Evolutionary conservation across 345 rosid genomes (phyloP), one percentile per base, ranked within the genome.

Genomic region (Boechera retrofracta): DNA sequence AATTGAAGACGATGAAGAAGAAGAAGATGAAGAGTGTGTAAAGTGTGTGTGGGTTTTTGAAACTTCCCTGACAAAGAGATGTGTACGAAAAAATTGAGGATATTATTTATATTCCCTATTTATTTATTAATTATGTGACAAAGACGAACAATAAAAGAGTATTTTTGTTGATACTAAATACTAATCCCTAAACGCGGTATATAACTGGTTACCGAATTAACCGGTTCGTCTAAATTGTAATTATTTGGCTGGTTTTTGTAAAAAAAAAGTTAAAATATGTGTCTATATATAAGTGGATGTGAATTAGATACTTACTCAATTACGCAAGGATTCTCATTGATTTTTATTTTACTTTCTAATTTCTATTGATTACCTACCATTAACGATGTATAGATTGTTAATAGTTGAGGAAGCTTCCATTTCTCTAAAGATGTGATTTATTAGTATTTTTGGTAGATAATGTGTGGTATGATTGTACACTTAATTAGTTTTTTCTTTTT

Each of bases 11-110:
- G 51, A 59, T 13, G 48, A 10, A 24, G 57, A 10, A 44, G 12
- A 54, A 10, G 73, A 67, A 75, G 79, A 58, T 49, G 73, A 67
- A 77, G 80, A 36, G 71, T 63, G 76, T 70, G 79, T 32, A 68
- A 69, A 69, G 57, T 70, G 69, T 71, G 35, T 26, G 66, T n/a
- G 56, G 69, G 60, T 60, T 68, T 76, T 76, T 51, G 65, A 77
- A 77, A 62, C 75, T 76, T 51, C 64, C 69, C 56, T 69, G 64
- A 52, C 69, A 75, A 67, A 55, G 60, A 54, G 49, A 74, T 58
- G 66, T 36, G 36, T 38, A 39, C 42, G 31, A 45, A 32, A 1
- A 59, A 44, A 29, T 42, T 32, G 57, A 55, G 16, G 72, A 74
- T 67, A 67, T 64, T 39, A 18, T 75, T 64, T 39, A 18, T 75